Percentiles rank a stretch among this genome's conserved stretches.
These are phyloP conservation scores for Termitomyces sp. DNA, from an alignment of 768 basidiomycete genomes.

Conservation along the genomic window DNA sequence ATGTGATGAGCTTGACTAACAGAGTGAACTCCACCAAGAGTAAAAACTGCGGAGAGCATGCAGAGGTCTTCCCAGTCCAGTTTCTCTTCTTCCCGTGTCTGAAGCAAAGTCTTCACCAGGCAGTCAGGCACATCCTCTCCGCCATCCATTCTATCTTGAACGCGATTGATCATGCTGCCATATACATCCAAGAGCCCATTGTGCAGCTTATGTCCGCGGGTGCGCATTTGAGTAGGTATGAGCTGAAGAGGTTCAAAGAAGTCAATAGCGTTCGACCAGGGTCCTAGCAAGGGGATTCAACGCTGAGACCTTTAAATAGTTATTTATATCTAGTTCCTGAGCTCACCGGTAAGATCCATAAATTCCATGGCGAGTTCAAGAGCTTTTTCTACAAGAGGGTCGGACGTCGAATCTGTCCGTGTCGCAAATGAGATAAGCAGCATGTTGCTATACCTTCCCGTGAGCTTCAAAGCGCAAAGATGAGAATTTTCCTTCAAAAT, in stretches of 20 bases:
- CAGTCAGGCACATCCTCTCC: conserved; percentile 38
- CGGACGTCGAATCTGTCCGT: conserved; percentile 31
- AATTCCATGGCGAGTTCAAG: conserved; percentile 37
- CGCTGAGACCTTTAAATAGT: not conserved
- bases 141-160: conserved; percentile 27
- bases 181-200: conserved; percentile 29
- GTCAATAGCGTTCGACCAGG: conserved; percentile 39
- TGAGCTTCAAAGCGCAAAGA: not conserved
- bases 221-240: conserved; percentile 29
- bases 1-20: conserved; percentile 16
- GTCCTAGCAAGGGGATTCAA: conserved; percentile 23
- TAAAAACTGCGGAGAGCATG: conserved; percentile 34
- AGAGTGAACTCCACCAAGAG: conserved; percentile 37
- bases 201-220: conserved; percentile 35
- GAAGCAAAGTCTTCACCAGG: conserved; percentile 33
- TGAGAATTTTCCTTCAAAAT: not conserved
- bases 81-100: conserved; percentile 26
- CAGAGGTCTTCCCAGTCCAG: conserved; percentile 33
- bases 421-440: conserved; percentile 35
- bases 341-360: conserved; percentile 27
- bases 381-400: conserved; percentile 29
- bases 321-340: not conserved
- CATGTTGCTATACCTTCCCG: conserved; percentile 32
- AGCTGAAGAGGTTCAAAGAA: conserved; percentile 36
- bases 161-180: conserved; percentile 31